Evolutionary conservation across 805 yeast genomes (phyloP).

Genomic region (Saccharomycopsis sp.): DNA sequence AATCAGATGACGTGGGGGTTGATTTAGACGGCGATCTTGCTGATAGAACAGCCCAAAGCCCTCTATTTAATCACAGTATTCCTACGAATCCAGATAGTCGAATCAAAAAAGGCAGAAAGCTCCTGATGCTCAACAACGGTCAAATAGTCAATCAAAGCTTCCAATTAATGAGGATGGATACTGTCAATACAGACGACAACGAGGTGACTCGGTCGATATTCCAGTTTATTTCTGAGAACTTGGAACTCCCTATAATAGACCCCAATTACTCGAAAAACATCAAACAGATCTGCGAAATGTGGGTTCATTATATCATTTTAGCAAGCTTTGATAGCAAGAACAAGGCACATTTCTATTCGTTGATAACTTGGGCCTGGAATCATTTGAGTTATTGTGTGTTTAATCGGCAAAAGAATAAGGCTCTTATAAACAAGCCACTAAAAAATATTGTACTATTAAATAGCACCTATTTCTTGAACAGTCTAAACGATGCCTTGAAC

Average conservation of each 20-base stretch:
- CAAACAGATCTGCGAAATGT: conserved; percentile 8
- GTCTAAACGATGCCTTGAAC: conserved; percentile 3
- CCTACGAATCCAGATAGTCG: background rate
- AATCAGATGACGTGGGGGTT: background rate
- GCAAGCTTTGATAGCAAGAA: background rate
- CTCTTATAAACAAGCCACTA: conserved; percentile 3
- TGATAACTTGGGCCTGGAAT: conserved; percentile 13
- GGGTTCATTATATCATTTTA: conserved; percentile 6
- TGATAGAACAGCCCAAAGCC: background rate
- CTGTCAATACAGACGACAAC: conserved; percentile 1
- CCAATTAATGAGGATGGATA: background rate
- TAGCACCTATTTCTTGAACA: conserved; percentile 5
- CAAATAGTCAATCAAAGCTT: background rate
- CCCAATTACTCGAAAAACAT: conserved; percentile 1
- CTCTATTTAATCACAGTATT: background rate
- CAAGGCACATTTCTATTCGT: conserved; percentile 9
- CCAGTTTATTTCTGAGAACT: conserved; percentile 8
- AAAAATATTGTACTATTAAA: conserved; percentile 5
- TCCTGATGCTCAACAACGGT: background rate
- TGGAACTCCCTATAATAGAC: conserved; percentile 12
- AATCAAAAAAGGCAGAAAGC: background rate
- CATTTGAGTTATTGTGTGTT: conserved; percentile 7
- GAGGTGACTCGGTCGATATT: background rate
- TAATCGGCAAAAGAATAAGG: background rate
- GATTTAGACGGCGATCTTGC: background rate